Evolutionary conservation across 73 alveolate species (phyloP), one percentile per base, ranked within the genome.

Genomic region (Uronychia setigera): DNA sequence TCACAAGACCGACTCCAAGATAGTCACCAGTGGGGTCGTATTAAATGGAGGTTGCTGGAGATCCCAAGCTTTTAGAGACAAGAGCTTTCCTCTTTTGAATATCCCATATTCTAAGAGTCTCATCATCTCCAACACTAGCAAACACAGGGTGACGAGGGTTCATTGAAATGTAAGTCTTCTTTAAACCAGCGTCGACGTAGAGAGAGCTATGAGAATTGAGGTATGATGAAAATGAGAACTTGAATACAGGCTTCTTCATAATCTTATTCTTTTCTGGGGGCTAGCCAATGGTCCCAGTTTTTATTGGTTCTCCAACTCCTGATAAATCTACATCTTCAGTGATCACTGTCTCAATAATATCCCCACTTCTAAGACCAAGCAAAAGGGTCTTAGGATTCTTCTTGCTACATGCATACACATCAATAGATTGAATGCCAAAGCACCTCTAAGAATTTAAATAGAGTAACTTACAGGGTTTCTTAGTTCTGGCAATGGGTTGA

Each of bases 1-100:
- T 89, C 0, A 83, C 76, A 30, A 95, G 92, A 57, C 99, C 99
- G 26, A 97, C 95, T n/a, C 97, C 98, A 26, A 97, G 59, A 57
- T 88, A 89, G 87, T 94, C 94, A 1, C 99, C 99, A 91, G 95
- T 96, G n/a, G 99, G 99, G 35, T 97, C 89, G 86, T 93, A 97
- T 32, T 97, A 87, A 27, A 97, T 87, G 46, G 96, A 81, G 14
- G 99, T 90, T 33, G 98, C 97, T 32, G 92, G 58, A 32, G 95
- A 93, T 74, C 98, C 98, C 85, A 97, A 82, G 92, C 95, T 95
- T 77, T 95, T 96, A 32, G 93, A 88, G 30, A 92, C 84, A 59
- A 95, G 83, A 27, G 92, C 80, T 78, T 93, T 92, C 81, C 95
- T 94, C 81, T 94, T 92, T 80, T 84, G 82, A 35, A 95, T 93